Conservation (phyloP, 2,329 filamentous ascomycete genomes). For the Fusarium xyrophilum region DNA sequence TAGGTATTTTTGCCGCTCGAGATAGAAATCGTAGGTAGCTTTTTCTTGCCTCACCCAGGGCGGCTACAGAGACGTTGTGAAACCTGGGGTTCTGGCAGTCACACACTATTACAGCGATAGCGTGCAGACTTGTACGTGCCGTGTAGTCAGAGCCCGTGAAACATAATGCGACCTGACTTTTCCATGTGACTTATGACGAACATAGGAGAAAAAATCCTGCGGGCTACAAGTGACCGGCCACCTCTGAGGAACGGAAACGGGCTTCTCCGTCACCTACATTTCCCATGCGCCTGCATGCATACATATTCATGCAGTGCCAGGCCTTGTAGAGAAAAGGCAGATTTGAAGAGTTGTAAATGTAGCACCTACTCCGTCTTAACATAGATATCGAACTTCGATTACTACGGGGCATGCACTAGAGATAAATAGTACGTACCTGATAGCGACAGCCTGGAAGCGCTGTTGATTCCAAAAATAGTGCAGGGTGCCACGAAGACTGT, state of each 20-base stretch:
- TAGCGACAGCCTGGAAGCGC: conserved; percentile 4
- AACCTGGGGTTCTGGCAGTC: conserved; percentile 36
- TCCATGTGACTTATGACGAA: conserved; percentile 36
- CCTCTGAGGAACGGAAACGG: conserved; percentile 9
- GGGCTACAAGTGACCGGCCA: conserved; percentile 13
- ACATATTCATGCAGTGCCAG: conserved; percentile 23
- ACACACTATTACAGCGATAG: conserved; percentile 14
- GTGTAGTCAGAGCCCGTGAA: conserved; percentile 1
- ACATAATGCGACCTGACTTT: conserved; percentile 12
- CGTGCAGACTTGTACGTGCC: background rate
- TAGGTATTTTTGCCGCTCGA: background rate
- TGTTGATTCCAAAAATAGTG: conserved; percentile 40
- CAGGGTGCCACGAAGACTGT: conserved; percentile 11
- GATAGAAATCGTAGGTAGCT: background rate
- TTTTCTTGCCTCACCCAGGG: conserved; percentile 1
- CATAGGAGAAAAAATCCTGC: background rate
- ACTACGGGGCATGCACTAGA: background rate
- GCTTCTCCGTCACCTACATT: conserved; percentile 17
- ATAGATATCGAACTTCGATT: conserved; percentile 7
- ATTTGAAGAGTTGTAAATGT: conserved; percentile 11
- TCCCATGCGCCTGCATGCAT: conserved; percentile 19
- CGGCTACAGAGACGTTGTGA: conserved; percentile 34
- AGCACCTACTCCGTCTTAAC: background rate
- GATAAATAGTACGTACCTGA: background rate
- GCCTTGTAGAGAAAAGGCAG: conserved; percentile 23